These are phyloP conservation scores for Colletotrichum zoysiae DNA, from an alignment of 2,329 filamentous ascomycete genomes.

Conservation along the genomic window DNA sequence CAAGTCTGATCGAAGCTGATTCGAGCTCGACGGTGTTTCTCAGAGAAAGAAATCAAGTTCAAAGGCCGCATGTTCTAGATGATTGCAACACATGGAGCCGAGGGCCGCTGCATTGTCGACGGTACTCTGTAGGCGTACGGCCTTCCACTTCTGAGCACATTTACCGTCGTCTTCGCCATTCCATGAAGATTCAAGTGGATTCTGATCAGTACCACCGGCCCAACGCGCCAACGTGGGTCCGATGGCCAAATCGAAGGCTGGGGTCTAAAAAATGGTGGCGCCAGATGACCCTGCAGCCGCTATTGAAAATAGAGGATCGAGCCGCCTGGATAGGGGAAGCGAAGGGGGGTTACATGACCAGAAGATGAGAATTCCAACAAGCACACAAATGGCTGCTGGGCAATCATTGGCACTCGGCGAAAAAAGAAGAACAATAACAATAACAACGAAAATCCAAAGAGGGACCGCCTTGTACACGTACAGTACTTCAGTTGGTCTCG, in stretches of 20 bases:
- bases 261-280: conserved; percentile 14
- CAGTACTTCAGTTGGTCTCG: conserved; percentile 15
- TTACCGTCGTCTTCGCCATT: conserved; percentile 22
- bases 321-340: conserved; percentile 15
- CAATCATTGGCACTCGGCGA: background rate
- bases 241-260: conserved; percentile 24
- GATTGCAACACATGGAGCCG: background rate
- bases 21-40: too few species aligned
- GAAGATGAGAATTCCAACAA: conserved; percentile 1
- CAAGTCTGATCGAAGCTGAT: background rate
- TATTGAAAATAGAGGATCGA: conserved; percentile 36
- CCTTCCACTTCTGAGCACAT: conserved; percentile 25
- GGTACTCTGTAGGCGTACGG: conserved; percentile 8
- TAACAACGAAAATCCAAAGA: background rate
- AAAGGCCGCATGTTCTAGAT: background rate
- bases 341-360: conserved; percentile 4
- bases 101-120: background rate
- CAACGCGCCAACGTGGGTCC: conserved; percentile 31
- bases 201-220: conserved; percentile 23
- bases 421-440: background rate
- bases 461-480: too few species aligned
- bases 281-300: conserved; percentile 37
- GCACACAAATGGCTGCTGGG: conserved; percentile 8
- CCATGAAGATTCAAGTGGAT: conserved; percentile 35
- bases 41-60: background rate